A percentile compares a stretch with the other conserved stretches of the same genome.
Evolutionary conservation across 106 monocot species (phyloP).

Genomic region (Apostasia ramifera): DNA sequence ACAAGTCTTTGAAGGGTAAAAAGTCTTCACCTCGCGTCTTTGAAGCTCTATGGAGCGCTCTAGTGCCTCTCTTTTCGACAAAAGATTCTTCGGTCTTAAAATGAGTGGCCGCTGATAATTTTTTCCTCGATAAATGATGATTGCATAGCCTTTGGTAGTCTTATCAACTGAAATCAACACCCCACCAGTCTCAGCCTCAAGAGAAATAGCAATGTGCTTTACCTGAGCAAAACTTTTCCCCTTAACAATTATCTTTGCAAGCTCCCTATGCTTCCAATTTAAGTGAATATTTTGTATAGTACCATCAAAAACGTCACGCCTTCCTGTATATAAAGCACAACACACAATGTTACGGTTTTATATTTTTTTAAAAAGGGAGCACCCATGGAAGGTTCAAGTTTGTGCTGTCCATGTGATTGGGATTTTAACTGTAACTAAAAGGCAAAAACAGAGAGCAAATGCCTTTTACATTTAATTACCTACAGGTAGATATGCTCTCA

Average conservation of each 20-base stretch:
- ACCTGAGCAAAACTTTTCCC: conserved; percentile 80
- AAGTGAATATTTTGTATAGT: conserved; percentile 88
- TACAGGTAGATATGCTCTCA: conserved; percentile 56
- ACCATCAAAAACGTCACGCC: conserved; percentile 86
- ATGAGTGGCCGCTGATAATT: conserved; percentile 62
- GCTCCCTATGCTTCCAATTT: conserved; percentile 78
- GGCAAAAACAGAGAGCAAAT: background rate
- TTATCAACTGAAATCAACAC: conserved; percentile 90
- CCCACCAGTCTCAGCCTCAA: conserved; percentile 96
- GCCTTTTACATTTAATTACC: conserved; percentile 24
- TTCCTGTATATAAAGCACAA: conserved; percentile 31
- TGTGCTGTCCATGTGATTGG: no score
- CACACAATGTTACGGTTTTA: background rate
- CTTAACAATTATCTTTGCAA: conserved; percentile 82
- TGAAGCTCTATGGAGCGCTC: conserved; percentile 94
- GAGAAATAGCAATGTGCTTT: conserved; percentile 83
- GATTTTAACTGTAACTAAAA: background rate
- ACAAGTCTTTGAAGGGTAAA: background rate
- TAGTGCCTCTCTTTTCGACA: conserved; percentile 75
- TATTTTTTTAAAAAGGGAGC: background rate
- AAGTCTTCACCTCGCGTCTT: conserved; percentile 71
- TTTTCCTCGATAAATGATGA: conserved; percentile 86
- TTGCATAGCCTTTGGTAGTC: conserved; percentile 86
- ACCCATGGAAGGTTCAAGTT: no score
- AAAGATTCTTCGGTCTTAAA: conserved; percentile 68